Conservation (phyloP, 495 filamentous ascomycete genomes). For the Talaromyces trachyspermus region DNA sequence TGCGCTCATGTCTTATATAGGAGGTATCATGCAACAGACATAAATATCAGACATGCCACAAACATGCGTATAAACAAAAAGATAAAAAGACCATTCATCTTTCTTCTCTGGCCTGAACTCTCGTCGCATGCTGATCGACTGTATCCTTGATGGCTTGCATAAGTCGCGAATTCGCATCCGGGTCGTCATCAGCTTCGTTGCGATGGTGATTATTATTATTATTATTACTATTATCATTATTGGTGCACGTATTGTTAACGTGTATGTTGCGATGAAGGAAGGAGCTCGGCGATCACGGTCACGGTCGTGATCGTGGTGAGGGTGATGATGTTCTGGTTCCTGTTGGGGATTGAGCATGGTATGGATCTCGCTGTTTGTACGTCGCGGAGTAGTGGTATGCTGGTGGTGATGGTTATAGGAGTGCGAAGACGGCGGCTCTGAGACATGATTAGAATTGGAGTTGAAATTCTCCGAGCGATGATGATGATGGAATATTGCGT, state of each 20-base stretch:
- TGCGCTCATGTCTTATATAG: no score
- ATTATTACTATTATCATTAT: slow-evolving; percentile 2
- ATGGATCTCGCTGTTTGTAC: slow-evolving; percentile 37
- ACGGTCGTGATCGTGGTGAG: background rate
- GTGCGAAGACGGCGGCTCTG: slow-evolving; percentile 6
- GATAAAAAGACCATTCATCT: slow-evolving; percentile 9
- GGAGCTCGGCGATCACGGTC: background rate
- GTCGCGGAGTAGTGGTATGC: slow-evolving; percentile 25
- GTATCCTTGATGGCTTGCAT: slow-evolving; percentile 43
- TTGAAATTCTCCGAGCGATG: slow-evolving; percentile 22
- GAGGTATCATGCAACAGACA: no score
- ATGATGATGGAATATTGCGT: background rate
- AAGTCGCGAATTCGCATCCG: slow-evolving; percentile 37
- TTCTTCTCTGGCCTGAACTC: background rate
- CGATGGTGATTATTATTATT: background rate
- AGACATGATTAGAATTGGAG: slow-evolving; percentile 16
- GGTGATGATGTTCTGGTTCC: slow-evolving; percentile 12
- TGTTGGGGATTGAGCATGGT: slow-evolving; percentile 12
- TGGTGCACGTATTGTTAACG: no score
- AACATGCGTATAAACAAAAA: no score
- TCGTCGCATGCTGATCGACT: slow-evolving; percentile 30
- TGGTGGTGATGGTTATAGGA: background rate
- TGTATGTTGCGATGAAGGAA: slow-evolving; percentile 6
- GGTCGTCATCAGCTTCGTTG: slow-evolving; percentile 30
- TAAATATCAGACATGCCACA: no score